Evolutionary conservation across 2,329 filamentous ascomycete genomes (phyloP).

Genomic region (Colletotrichum sp.): DNA sequence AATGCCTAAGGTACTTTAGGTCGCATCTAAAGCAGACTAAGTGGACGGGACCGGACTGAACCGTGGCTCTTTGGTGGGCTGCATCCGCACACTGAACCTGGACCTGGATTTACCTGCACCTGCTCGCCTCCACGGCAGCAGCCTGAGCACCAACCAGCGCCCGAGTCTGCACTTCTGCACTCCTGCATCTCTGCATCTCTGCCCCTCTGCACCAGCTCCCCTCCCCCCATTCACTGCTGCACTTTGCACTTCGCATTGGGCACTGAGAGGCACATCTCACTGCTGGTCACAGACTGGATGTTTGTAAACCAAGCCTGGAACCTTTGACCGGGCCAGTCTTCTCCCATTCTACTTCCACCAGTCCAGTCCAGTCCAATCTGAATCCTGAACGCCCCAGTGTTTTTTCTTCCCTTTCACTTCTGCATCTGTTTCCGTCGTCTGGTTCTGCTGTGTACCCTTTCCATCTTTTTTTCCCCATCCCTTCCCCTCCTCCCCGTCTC

Average conservation of each 20-base stretch:
- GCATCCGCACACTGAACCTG: background rate
- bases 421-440: slow-evolving; percentile 1
- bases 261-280: background rate
- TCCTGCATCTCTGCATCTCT: background rate
- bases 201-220: background rate
- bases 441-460: background rate
- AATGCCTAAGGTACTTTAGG: background rate
- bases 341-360: background rate
- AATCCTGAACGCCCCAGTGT: background rate
- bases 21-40: background rate
- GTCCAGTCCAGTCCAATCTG: background rate
- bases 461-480: background rate
- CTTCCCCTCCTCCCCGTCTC: background rate
- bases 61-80: slow-evolving; percentile 3
- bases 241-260: background rate
- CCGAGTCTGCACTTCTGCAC: background rate
- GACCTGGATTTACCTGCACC: background rate
- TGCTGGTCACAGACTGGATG: background rate
- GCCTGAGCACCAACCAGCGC: background rate
- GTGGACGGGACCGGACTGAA: slow-evolving; percentile 16
- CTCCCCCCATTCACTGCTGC: background rate
- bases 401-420: background rate
- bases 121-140: background rate
- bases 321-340: background rate
- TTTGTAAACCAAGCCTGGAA: background rate